These are phyloP conservation scores for Fraxinus ornus DNA, from an alignment of 305 asterid species.

Conservation along the genomic window DNA sequence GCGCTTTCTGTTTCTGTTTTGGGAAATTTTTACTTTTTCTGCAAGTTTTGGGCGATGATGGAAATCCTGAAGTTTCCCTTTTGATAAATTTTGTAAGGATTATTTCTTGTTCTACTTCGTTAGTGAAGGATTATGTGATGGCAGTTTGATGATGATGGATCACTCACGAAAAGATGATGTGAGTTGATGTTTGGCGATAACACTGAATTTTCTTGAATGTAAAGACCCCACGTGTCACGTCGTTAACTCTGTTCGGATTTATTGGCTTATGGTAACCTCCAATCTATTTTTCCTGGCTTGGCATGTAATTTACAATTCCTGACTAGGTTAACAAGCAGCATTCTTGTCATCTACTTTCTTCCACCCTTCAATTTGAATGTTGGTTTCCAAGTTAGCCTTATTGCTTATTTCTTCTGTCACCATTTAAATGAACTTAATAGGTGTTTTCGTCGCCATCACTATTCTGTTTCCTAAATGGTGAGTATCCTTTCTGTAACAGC, in stretches of 20 bases:
- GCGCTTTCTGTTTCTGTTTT: not conserved
- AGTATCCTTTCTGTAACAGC: constrained; percentile 54
- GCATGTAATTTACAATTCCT: not conserved
- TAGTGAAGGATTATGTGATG: not conserved
- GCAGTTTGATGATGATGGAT: constrained; percentile 22
- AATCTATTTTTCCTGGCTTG: not conserved
- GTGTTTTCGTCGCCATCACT: not conserved
- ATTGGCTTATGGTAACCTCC: constrained; percentile 1
- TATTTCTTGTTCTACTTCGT: not conserved
- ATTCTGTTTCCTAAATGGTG: constrained; percentile 38
- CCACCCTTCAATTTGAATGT: not conserved
- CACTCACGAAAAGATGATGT: constrained; percentile 36
- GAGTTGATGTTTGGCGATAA: constrained; percentile 25
- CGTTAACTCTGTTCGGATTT: not conserved
- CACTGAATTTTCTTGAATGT: not conserved
- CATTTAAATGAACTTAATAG: not conserved
- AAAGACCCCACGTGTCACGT: not conserved
- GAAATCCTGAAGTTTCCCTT: not conserved
- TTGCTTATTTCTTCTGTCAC: not conserved
- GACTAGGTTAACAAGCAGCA: not conserved
- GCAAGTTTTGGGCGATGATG: not conserved
- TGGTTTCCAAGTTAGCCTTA: not conserved
- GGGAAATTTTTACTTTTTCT: not conserved
- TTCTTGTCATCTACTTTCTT: not conserved
- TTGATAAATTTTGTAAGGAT: not conserved